Percentiles rank a stretch among this genome's conserved stretches.
Evolutionary conservation across 129 eudicot species (phyloP).

Genomic region (Ambrosia artemisiifolia): DNA sequence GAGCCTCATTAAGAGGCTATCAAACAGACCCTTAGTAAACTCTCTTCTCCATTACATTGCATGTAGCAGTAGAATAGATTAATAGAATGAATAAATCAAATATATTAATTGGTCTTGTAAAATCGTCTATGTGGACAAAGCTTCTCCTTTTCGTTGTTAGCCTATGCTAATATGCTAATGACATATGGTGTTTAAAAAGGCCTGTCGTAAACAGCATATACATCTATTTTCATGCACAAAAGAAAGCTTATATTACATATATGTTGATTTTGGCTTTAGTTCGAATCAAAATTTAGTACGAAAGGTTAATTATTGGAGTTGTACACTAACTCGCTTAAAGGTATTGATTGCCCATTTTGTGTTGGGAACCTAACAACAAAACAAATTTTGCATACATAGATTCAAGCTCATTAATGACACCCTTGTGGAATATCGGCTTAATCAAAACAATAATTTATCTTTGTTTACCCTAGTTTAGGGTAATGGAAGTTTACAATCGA

Average conservation of each 20-base stretch:
- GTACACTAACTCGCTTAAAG: conserved; percentile 6
- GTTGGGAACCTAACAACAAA: conserved; percentile 7
- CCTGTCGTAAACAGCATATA: not conserved
- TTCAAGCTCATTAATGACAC: conserved; percentile 7
- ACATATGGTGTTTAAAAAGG: not conserved
- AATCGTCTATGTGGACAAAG: not conserved
- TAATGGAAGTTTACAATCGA: too few relatives aligned
- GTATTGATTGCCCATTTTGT: conserved; percentile 1
- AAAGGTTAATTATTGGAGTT: conserved; percentile 1
- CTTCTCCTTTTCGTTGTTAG: not conserved
- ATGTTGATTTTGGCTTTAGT: not conserved
- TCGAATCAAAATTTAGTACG: not conserved
- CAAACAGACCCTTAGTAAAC: too few relatives aligned
- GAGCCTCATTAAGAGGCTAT: too few relatives aligned
- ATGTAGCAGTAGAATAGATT: too few relatives aligned
- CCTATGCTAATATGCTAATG: not conserved
- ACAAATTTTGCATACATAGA: conserved; percentile 14
- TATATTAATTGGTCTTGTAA: not conserved
- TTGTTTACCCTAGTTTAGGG: not conserved
- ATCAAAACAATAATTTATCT: not conserved
- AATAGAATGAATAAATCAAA: not conserved
- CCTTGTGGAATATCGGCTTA: not conserved
- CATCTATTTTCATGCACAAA: not conserved
- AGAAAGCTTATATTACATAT: too few relatives aligned
- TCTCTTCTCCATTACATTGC: too few relatives aligned